phyloP scores from a whole-genome alignment of 192 early-diverging fungal genomes.

The Backusella luteola region DNA sequence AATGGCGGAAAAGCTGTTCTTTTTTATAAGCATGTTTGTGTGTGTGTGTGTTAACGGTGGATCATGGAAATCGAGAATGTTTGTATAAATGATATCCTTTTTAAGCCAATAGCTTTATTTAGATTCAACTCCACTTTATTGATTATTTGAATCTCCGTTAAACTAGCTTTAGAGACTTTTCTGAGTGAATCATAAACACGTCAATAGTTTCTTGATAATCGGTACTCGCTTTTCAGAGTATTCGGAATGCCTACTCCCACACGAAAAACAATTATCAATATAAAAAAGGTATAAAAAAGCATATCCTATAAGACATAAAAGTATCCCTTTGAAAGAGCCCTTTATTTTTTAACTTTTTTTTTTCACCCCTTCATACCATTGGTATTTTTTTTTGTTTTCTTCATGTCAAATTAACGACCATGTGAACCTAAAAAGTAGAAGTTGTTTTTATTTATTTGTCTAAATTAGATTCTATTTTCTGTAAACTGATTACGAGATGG shows the following conservation, averaged over 20 bases:
- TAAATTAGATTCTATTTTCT: neutral
- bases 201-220: neutral
- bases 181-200: neutral
- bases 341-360: slow-evolving; percentile 2
- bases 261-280: neutral
- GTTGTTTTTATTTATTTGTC: neutral
- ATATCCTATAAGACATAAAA: neutral
- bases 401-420: neutral
- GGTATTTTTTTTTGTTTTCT: neutral
- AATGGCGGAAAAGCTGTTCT: neutral
- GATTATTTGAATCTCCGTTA: neutral
- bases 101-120: slow-evolving; percentile 7
- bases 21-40: neutral
- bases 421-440: neutral
- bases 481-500: neutral
- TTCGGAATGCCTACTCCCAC: neutral
- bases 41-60: neutral
- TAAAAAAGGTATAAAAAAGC: neutral
- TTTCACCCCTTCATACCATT: slow-evolving; percentile 2
- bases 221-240: neutral
- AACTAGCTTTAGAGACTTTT: neutral
- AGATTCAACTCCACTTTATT: slow-evolving; percentile 10
- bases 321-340: neutral
- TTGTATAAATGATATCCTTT: slow-evolving; percentile 8
- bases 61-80: slow-evolving; percentile 19